Evolutionary conservation across 1,139 yeast genomes (phyloP), one percentile per base, ranked within the genome.

Genomic region (Meyerozyma carpophila): DNA sequence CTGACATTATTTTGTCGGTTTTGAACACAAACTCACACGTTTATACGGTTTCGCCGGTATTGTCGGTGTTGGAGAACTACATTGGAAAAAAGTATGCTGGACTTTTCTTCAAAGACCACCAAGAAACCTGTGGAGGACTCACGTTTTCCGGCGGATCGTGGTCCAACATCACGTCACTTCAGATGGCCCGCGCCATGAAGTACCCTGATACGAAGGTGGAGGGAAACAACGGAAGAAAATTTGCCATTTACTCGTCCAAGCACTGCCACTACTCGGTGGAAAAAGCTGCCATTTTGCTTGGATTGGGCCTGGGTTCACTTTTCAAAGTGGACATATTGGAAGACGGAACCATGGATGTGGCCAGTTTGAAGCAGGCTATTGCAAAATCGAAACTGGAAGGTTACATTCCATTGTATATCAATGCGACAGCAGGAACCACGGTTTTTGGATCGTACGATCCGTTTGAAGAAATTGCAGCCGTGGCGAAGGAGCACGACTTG

Each of bases 71-170:
- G 46, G 96, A 88, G 57, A 83, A 83, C 59, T 73, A 73, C 47
- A 81, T 86, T 34, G 80, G 85, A 4, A 75, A 71, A 41, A 79
- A 81, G 45, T 88, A 88, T 57, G 95, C 95, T 3, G 61, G 66
- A 41, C 52, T 83, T 53, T 87, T 84, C 63, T 85, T 74, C 53
- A 55, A 54, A n/a, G 53, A 61, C 40, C 57, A 61, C 14, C 74
- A 72, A 6, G 63, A 65, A 6, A 68, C 71, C 29, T 78, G 91
- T 40, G 96, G 95, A 21, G 96, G 96, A 0, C 68, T 88, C 53
- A 88, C 96, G 0, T 85, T 87, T 61, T 79, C 91, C 28, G 96
- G 96, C 11, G 96, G 96, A 0, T 83, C 93, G 4, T 87, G 91
- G 81, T 85, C 95, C 14, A 88, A 88, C 61, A 77, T 85, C 43